phyloP scores from a whole-genome alignment of 805 yeast genomes.

The Tetrapisispora phaffii region DNA sequence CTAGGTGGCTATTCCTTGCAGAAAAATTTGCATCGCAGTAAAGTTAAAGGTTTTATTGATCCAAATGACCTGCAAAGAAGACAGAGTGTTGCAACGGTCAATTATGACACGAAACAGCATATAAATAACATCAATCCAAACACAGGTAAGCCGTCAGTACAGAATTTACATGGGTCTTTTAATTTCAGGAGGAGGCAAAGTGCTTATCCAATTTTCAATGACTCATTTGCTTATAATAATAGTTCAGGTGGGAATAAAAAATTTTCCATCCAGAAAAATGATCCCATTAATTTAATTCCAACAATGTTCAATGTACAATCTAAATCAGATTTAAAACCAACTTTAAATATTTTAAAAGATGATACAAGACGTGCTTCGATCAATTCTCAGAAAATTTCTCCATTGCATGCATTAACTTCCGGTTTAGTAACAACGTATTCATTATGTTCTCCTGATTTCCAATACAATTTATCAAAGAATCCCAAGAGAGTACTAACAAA shows the following conservation, averaged over 20 bases:
- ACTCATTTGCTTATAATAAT: not conserved
- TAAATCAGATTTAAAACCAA: constrained; percentile 50
- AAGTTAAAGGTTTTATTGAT: constrained; percentile 5
- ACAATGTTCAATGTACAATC: constrained; percentile 34
- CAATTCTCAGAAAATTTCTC: constrained; percentile 58
- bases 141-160: not conserved
- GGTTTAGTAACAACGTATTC: constrained; percentile 71
- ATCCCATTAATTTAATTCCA: constrained; percentile 33
- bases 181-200: constrained; percentile 20
- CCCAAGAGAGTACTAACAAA: constrained; percentile 90
- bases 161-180: constrained; percentile 2
- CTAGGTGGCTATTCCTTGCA: not conserved
- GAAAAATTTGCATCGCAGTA: not conserved
- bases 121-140: not conserved
- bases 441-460: constrained; percentile 76
- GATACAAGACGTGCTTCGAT: constrained; percentile 62
- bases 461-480: constrained; percentile 73
- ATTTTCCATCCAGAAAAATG: not conserved
- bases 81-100: constrained; percentile 30
- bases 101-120: constrained; percentile 1
- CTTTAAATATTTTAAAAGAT: constrained; percentile 44
- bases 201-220: constrained; percentile 20
- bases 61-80: constrained; percentile 29
- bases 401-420: constrained; percentile 69
- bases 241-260: constrained; percentile 8